Base-by-base conservation (phyloP, 2,329 filamentous ascomycete species). In the Stachybotrys echinatus region DNA sequence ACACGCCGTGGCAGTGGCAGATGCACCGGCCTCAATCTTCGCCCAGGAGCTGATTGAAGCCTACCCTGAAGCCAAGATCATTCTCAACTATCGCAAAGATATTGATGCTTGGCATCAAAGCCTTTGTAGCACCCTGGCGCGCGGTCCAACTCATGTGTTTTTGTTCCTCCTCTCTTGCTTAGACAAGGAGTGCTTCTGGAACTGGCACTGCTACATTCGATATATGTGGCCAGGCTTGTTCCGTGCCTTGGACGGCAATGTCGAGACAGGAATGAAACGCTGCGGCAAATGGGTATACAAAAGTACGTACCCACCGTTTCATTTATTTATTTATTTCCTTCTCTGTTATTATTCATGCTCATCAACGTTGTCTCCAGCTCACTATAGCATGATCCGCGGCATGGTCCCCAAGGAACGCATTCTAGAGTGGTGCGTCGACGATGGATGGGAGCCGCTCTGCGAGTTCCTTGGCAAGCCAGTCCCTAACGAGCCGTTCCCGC, bases 51-150 rank as follows among this genome's bases (percentile, higher is more conserved):
- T 49, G 48, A 61, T 77, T 48, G 65, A 67, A 18, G 60, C 75
- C 12, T 77, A 76, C 50, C 75, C 76, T 0, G 65, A 77, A 23
- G 75, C 76, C 42, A 74, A 72, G 52, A 74, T 78, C 12, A 67
- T 79, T 18, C 65, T 73, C 49, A 61, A 63, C 53, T 71, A 68
- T 31, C 59, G 65, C 6, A 58, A 65, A n/a, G 70, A 75, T 50
- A 56, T 65, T 8, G 63, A 70, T 20, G 62, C 60, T n/a, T 75
- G 73, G 74, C 63, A 67, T 55, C 50, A 55, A 38, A 70, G 38
- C 18, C 38, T 40, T 17, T 40, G 38, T 17, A 40, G 18, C 18
- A 40, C 38, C 18, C 17, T 40, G n/a, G 38, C 38, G 6, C 7
- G 38, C 7, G 38, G 38, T 17, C 38, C 38, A 40, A 40, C 38